These are phyloP conservation scores for Turnera subulata DNA, from an alignment of 345 rosid genomes.

Conservation along the genomic window DNA sequence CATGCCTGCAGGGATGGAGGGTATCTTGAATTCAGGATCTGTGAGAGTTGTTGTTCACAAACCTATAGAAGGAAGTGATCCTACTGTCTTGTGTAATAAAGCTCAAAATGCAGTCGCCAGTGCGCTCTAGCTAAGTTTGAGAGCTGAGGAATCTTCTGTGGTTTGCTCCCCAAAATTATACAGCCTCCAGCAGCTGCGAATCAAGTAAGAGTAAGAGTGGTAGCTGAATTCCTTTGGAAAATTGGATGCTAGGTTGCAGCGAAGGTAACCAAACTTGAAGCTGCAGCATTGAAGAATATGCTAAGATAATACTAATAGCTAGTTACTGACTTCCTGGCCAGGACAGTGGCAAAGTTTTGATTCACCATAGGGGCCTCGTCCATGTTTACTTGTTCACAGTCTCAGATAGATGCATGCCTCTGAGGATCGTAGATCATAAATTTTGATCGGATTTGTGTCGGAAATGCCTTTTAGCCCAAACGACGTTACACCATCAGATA, in stretches of 20 bases:
- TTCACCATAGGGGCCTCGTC: too few relatives aligned
- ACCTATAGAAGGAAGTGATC: slow-evolving; percentile 61
- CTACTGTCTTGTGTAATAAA: slow-evolving; percentile 53
- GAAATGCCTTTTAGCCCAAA: too few relatives aligned
- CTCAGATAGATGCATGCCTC: too few relatives aligned
- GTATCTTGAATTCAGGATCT: slow-evolving; percentile 58
- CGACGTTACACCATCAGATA: too few relatives aligned
- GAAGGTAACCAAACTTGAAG: background rate
- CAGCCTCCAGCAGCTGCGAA: background rate
- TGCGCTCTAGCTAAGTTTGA: slow-evolving; percentile 24
- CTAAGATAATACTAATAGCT: too few relatives aligned
- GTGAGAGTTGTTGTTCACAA: slow-evolving; percentile 70
- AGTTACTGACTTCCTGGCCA: too few relatives aligned
- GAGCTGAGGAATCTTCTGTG: slow-evolving; percentile 14
- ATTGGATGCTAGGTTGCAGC: background rate
- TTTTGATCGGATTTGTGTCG: too few relatives aligned
- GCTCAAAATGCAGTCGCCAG: slow-evolving; percentile 64
- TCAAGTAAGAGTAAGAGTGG: background rate
- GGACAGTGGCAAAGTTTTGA: too few relatives aligned
- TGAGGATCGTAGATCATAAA: too few relatives aligned
- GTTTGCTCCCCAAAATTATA: background rate
- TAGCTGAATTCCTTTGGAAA: background rate
- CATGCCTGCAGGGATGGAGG: slow-evolving; percentile 89
- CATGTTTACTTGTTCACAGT: too few relatives aligned
- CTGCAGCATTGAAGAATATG: background rate